phyloP scores from a whole-genome alignment of 208 protist species.

The Trypanosoma melophagium region DNA sequence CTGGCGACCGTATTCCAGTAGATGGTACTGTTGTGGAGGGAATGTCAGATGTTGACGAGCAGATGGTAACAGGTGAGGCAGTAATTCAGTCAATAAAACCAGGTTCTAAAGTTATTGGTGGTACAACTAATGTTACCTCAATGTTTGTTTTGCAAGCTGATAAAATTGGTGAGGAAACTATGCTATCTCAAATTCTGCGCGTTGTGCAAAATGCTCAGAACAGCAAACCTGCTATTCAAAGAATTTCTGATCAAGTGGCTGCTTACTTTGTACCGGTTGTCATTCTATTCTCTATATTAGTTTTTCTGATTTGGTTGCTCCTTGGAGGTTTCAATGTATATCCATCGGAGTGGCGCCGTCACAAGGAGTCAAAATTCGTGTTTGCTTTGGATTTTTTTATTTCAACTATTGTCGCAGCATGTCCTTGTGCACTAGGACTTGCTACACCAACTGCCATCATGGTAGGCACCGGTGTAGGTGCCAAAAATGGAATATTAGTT shows the following conservation, averaged over 20 bases:
- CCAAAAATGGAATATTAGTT: slow-evolving; percentile 90
- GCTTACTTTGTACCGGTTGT: slow-evolving; percentile 94
- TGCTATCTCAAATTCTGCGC: slow-evolving; percentile 93
- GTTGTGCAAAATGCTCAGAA: slow-evolving; percentile 96
- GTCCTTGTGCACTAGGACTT: slow-evolving; percentile 96
- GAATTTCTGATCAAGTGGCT: slow-evolving; percentile 88
- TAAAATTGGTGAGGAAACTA: slow-evolving; percentile 85
- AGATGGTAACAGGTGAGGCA: slow-evolving; percentile 94
- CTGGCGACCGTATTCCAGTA: slow-evolving; percentile 87
- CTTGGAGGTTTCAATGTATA: slow-evolving; percentile 64
- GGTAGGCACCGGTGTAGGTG: slow-evolving; percentile 95
- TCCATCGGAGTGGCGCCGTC: slow-evolving; percentile 54
- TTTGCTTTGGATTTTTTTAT: slow-evolving; percentile 95
- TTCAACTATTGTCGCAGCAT: slow-evolving; percentile 94
- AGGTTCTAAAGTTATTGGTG: slow-evolving; percentile 65
- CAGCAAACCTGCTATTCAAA: slow-evolving; percentile 94
- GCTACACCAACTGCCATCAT: slow-evolving; percentile 97
- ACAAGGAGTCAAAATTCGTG: slow-evolving; percentile 36
- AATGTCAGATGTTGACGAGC: slow-evolving; percentile 90
- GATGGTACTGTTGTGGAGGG: slow-evolving; percentile 91
- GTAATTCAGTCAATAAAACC: slow-evolving; percentile 64
- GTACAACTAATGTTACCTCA: slow-evolving; percentile 75
- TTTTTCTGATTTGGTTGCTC: slow-evolving; percentile 90
- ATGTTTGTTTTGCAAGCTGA: slow-evolving; percentile 61
- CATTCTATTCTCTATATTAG: slow-evolving; percentile 80